Evolutionary conservation across 2,329 filamentous ascomycete species (phyloP).

Genomic region (Talaromyces sp.): DNA sequence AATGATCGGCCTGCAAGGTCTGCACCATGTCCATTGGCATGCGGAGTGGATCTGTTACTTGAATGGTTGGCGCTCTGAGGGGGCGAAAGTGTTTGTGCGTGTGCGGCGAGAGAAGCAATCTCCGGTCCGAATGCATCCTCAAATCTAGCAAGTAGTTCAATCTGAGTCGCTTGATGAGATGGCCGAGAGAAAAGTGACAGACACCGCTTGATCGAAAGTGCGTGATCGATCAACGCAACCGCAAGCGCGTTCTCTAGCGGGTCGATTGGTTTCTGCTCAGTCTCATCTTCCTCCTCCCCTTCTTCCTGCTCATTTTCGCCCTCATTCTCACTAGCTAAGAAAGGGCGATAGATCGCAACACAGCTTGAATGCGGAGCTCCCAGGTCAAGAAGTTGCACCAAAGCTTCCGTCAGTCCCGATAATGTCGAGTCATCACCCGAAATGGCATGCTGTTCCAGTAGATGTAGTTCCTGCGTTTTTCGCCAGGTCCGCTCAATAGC

Average conservation of each 20-base stretch:
- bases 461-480: slow-evolving; percentile 80
- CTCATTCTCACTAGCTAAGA: slow-evolving; percentile 58
- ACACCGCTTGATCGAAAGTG: slow-evolving; percentile 80
- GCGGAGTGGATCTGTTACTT: slow-evolving; percentile 26
- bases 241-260: slow-evolving; percentile 73
- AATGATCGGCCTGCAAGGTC: slow-evolving; percentile 25
- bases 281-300: slow-evolving; percentile 48
- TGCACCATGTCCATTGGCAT: slow-evolving; percentile 23
- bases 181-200: slow-evolving; percentile 63
- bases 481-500: slow-evolving; percentile 84
- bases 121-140: slow-evolving; percentile 56
- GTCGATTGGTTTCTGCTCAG: slow-evolving; percentile 48
- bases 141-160: slow-evolving; percentile 38
- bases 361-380: slow-evolving; percentile 70
- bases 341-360: slow-evolving; percentile 70
- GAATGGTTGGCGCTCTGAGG: slow-evolving; percentile 34
- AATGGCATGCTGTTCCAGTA: slow-evolving; percentile 68
- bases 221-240: slow-evolving; percentile 83
- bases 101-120: slow-evolving; percentile 56
- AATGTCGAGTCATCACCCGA: slow-evolving; percentile 70
- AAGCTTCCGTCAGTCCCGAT: slow-evolving; percentile 67
- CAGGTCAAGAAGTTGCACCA: slow-evolving; percentile 74
- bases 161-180: slow-evolving; percentile 49
- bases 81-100: slow-evolving; percentile 39
- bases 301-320: slow-evolving; percentile 40